phyloP scores from a whole-genome alignment of 306 rosid genomes.

The Vigna reflexopilosa region DNA sequence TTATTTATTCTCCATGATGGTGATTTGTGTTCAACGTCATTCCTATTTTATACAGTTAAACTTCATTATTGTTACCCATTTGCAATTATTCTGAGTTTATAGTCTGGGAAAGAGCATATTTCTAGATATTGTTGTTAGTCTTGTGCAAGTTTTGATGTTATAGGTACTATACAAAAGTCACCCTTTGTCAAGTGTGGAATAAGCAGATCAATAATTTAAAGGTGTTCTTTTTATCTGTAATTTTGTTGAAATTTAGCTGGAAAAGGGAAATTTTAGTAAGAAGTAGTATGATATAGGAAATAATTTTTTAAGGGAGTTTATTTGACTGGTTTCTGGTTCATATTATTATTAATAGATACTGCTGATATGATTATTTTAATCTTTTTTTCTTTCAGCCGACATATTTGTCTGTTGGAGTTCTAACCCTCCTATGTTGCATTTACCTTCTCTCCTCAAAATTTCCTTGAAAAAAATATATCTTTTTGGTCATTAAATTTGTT shows the following conservation, averaged over 20 bases:
- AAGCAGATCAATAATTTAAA: background rate
- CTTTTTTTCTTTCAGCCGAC: too few species aligned
- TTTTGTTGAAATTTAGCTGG: slow-evolving; percentile 28
- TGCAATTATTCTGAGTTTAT: slow-evolving; percentile 6
- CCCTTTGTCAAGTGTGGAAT: slow-evolving; percentile 8
- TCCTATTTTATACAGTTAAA: slow-evolving; percentile 14
- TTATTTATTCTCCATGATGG: slow-evolving; percentile 17
- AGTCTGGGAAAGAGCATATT: background rate
- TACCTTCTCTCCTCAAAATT: background rate
- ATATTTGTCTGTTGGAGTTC: too few species aligned
- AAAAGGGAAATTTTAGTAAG: background rate
- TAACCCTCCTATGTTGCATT: too few species aligned
- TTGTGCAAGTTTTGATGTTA: background rate
- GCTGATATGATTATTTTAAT: too few species aligned
- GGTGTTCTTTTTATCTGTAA: slow-evolving; percentile 19
- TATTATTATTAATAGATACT: too few species aligned
- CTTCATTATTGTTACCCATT: slow-evolving; percentile 9
- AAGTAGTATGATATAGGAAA: too few species aligned
- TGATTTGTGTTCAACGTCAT: slow-evolving; percentile 14
- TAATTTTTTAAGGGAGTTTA: too few species aligned
- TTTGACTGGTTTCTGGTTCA: too few species aligned
- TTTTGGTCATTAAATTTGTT: slow-evolving; percentile 16
- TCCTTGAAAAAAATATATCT: slow-evolving; percentile 1
- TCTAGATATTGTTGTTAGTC: slow-evolving; percentile 18
- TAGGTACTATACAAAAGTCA: background rate